phyloP scores from a whole-genome alignment of 345 rosid genomes.

The Aquilaria sinensis region DNA sequence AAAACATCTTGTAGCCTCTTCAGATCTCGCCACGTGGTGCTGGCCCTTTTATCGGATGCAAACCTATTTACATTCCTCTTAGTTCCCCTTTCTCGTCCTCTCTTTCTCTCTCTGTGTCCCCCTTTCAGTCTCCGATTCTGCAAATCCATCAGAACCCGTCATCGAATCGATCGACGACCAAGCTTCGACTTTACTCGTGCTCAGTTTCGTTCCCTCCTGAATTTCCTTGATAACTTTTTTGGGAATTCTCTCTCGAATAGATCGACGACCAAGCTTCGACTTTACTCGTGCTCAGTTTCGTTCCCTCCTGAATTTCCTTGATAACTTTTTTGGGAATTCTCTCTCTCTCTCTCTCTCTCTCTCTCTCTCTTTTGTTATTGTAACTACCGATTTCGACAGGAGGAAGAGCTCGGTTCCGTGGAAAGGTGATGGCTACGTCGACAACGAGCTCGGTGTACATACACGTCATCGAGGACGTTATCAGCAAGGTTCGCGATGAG shows the following conservation, averaged over 20 bases:
- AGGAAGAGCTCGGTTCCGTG: conserved; percentile 13
- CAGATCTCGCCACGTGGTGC: conserved; percentile 66
- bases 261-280: not conserved
- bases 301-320: not conserved
- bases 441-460: conserved; percentile 71
- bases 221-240: not conserved
- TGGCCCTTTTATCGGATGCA: conserved; percentile 66
- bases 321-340: conserved; percentile 9
- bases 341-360: not conserved
- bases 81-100: conserved; percentile 49
- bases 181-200: not conserved
- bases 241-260: conserved; percentile 2
- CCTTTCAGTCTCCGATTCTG: conserved; percentile 3
- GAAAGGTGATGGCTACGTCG: conserved; percentile 42
- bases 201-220: not conserved
- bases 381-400: not conserved
- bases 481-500: conserved; percentile 90
- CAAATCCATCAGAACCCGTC: conserved; percentile 20
- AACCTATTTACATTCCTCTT: conserved; percentile 96
- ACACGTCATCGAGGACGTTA: conserved; percentile 87
- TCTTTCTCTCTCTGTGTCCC: conserved; percentile 21
- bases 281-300: not conserved
- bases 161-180: conserved; percentile 1
- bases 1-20: too few species aligned
- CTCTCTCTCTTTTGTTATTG: too few species aligned